A percentile compares a stretch with the other conserved stretches of the same genome.
These are phyloP conservation scores for Lagenidium giganteum DNA, from an alignment of 352 stramenopile genomes.

Conservation along the genomic window DNA sequence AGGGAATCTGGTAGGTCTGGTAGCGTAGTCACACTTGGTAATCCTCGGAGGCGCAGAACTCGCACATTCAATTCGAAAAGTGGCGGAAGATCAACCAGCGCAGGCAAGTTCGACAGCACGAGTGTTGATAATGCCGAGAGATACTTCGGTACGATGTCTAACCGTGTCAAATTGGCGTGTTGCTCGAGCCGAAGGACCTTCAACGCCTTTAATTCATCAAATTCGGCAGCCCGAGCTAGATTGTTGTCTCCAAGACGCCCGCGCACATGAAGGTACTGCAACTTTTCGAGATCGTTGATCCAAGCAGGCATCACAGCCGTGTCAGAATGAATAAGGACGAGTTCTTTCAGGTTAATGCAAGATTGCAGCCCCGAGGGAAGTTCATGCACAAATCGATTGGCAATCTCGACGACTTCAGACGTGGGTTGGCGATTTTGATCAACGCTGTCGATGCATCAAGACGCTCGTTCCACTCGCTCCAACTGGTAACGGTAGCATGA, in stretches of 20 bases:
- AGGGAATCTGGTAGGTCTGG: too few relatives aligned
- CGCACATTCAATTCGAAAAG: too few relatives aligned
- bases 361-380: slow-evolving; percentile 1
- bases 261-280: slow-evolving; percentile 8
- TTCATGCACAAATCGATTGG: slow-evolving; percentile 3
- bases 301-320: slow-evolving; percentile 2
- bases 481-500: not conserved
- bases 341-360: slow-evolving; percentile 2
- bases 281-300: slow-evolving; percentile 7
- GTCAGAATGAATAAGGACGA: slow-evolving; percentile 3
- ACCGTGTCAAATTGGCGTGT: slow-evolving; percentile 2
- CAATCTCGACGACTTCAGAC: slow-evolving; percentile 12
- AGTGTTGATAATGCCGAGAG: not conserved
- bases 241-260: too few relatives aligned
- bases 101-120: too few relatives aligned
- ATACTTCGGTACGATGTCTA: slow-evolving; percentile 1
- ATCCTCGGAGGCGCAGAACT: too few relatives aligned
- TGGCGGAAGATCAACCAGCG: too few relatives aligned
- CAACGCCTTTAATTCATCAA: not conserved
- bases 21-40: too few relatives aligned
- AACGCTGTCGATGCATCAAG: not conserved
- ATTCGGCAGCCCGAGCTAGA: too few relatives aligned
- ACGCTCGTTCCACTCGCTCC: slow-evolving; percentile 4
- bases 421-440: slow-evolving; percentile 1
- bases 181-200: not conserved